Evolutionary conservation across 2,329 filamentous ascomycete species (phyloP).

Genomic region (Polytolypa hystricis): DNA sequence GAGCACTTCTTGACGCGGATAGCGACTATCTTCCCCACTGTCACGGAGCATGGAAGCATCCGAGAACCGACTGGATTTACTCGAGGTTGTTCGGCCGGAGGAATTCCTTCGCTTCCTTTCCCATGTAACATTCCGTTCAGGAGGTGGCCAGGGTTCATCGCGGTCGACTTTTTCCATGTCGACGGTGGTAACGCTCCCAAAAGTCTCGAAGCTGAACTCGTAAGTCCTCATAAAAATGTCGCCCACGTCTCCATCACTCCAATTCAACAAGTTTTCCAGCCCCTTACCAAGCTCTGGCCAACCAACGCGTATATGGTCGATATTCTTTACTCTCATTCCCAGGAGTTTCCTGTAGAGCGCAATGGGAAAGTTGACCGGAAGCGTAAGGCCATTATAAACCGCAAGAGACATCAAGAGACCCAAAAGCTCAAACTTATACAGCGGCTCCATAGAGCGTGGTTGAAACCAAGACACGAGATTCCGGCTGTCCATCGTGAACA

Average conservation of each 20-base stretch:
- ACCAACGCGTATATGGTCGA: constrained; percentile 71
- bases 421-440: constrained; percentile 83
- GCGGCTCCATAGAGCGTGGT: constrained; percentile 66
- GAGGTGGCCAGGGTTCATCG: constrained; percentile 26
- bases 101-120: constrained; percentile 7
- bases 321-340: constrained; percentile 53
- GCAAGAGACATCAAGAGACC: constrained; percentile 82
- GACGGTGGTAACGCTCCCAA: constrained; percentile 43
- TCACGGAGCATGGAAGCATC: constrained; percentile 10
- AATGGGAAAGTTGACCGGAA: constrained; percentile 79
- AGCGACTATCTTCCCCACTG: background rate
- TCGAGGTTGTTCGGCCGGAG: constrained; percentile 4
- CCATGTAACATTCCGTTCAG: constrained; percentile 10
- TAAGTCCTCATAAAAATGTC: constrained; percentile 78
- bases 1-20: constrained; percentile 3
- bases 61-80: constrained; percentile 1
- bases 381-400: constrained; percentile 81
- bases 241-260: constrained; percentile 69
- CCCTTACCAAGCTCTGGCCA: constrained; percentile 76
- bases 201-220: constrained; percentile 62
- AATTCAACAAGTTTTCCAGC: constrained; percentile 60
- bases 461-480: constrained; percentile 83
- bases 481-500: constrained; percentile 64
- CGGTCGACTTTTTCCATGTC: constrained; percentile 40
- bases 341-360: constrained; percentile 75